Percentiles rank a stretch among this genome's conserved stretches.
These are phyloP conservation scores for Pyrenophora graminea DNA, from an alignment of 2,329 filamentous ascomycete species.

Conservation along the genomic window DNA sequence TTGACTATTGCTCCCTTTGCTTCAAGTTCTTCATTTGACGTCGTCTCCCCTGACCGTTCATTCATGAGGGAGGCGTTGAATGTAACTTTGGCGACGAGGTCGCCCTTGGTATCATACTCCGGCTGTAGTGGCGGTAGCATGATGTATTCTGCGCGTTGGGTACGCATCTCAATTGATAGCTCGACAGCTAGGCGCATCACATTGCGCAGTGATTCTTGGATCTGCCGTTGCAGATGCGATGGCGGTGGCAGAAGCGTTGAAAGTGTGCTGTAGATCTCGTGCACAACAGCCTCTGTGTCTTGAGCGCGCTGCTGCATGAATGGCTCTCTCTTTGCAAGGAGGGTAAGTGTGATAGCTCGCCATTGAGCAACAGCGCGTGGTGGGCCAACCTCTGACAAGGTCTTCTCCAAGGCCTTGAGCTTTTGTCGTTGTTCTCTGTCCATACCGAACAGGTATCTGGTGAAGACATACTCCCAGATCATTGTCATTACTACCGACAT, in stretches of 20 bases:
- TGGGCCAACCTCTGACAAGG: conserved; percentile 81
- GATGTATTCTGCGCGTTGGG: conserved; percentile 94
- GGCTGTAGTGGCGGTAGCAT: conserved; percentile 96
- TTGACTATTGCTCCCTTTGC: conserved; percentile 76
- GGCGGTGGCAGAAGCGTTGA: conserved; percentile 86
- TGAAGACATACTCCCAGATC: conserved; percentile 99
- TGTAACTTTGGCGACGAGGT: conserved; percentile 80
- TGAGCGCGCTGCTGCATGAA: conserved; percentile 82
- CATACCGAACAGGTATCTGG: conserved; percentile 97
- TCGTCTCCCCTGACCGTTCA: conserved; percentile 75
- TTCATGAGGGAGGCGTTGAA: conserved; percentile 97
- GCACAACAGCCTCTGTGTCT: conserved; percentile 94
- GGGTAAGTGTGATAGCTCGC: conserved; percentile 91
- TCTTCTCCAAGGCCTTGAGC: conserved; percentile 93
- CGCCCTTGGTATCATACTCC: conserved; percentile 91
- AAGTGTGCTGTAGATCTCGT: conserved; percentile 84
- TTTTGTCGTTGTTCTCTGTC: conserved; percentile 97
- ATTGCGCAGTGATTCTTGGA: conserved; percentile 81
- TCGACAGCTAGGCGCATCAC: conserved; percentile 88
- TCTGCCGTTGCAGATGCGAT: conserved; percentile 75
- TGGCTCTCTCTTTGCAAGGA: conserved; percentile 77
- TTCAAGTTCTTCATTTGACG: conserved; percentile 80
- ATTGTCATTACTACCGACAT: conserved; percentile 99
- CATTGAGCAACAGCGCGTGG: conserved; percentile 90
- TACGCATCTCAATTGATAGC: conserved; percentile 95